Conservation (phyloP, 768 basidiomycete species). For the Solioccasus polychromus region DNA sequence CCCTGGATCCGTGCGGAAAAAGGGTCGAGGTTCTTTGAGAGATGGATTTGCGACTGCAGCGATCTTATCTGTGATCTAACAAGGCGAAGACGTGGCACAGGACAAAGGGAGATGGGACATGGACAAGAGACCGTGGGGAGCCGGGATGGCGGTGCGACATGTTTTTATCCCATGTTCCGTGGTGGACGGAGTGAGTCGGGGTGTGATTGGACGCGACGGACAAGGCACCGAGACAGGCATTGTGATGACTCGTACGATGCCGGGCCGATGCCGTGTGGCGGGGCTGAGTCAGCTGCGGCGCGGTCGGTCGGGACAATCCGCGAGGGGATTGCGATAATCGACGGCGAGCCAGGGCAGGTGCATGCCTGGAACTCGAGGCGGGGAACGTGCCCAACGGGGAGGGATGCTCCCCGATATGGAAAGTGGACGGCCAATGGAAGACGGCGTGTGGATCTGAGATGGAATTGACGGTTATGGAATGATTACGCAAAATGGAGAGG, state of each 20-base stretch:
- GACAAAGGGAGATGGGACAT: too few relatives aligned
- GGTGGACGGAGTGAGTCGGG: constrained; percentile 5
- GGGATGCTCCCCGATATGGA: constrained; percentile 12
- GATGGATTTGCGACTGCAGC: too few relatives aligned
- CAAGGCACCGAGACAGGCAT: constrained; percentile 16
- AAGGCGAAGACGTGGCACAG: too few relatives aligned
- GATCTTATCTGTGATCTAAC: not conserved
- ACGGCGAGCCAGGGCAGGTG: constrained; percentile 3
- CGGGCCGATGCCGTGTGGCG: not conserved
- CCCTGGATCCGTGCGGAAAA: too few relatives aligned
- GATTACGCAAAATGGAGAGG: constrained; percentile 30
- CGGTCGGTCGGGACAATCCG: not conserved
- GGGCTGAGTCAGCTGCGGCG: constrained; percentile 16
- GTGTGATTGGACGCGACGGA: constrained; percentile 11
- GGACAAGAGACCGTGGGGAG: constrained; percentile 8
- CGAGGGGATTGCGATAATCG: constrained; percentile 30
- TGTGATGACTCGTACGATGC: constrained; percentile 2
- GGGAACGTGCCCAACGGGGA: constrained; percentile 26
- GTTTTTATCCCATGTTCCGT: constrained; percentile 1
- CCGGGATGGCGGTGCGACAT: constrained; percentile 1
- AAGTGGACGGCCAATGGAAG: constrained; percentile 5
- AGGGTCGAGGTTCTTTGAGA: too few relatives aligned
- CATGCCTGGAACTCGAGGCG: constrained; percentile 31
- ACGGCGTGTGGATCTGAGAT: constrained; percentile 30
- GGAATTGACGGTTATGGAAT: constrained; percentile 21